A percentile compares a stretch with the other conserved stretches of the same genome.
These are phyloP conservation scores for Yueomyces sinensis DNA, from an alignment of 805 yeast species.

Conservation along the genomic window DNA sequence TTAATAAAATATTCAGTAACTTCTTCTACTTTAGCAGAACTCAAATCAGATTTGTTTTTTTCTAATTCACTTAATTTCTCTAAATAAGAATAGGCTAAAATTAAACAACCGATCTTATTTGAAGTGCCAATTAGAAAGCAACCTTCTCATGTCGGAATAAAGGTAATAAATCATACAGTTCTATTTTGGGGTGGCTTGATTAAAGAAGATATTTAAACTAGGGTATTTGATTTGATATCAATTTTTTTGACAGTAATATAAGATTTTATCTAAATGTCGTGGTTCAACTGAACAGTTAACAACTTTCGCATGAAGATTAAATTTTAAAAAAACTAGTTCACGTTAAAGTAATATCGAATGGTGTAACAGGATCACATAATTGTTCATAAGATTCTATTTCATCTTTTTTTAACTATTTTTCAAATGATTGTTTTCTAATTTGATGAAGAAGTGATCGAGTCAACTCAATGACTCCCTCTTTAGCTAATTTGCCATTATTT, in stretches of 20 bases:
- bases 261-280: conserved; percentile 90
- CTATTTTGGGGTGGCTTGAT: conserved; percentile 92
- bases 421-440: conserved; percentile 83
- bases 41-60: conserved; percentile 68
- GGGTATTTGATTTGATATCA: conserved; percentile 78
- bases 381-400: conserved; percentile 93
- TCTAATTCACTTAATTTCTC: conserved; percentile 71
- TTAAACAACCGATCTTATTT: conserved; percentile 83
- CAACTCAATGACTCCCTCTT: conserved; percentile 85
- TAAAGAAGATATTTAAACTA: conserved; percentile 78
- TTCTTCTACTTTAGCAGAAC: conserved; percentile 82
- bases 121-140: conserved; percentile 54
- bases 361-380: conserved; percentile 89
- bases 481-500: conserved; percentile 86
- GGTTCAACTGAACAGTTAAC: conserved; percentile 86
- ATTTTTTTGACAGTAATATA: conserved; percentile 90
- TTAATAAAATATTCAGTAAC: conserved; percentile 88
- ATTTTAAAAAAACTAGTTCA: conserved; percentile 80
- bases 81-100: conserved; percentile 74
- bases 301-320: conserved; percentile 76
- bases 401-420: conserved; percentile 93
- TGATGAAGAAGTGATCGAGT: conserved; percentile 93
- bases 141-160: conserved; percentile 51
- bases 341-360: conserved; percentile 74
- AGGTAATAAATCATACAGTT: conserved; percentile 93